Percentiles rank a stretch among this genome's conserved stretches.
Conservation (phyloP, 1,284 basidiomycete species). For the Lentinula novae-zelandiae region DNA sequence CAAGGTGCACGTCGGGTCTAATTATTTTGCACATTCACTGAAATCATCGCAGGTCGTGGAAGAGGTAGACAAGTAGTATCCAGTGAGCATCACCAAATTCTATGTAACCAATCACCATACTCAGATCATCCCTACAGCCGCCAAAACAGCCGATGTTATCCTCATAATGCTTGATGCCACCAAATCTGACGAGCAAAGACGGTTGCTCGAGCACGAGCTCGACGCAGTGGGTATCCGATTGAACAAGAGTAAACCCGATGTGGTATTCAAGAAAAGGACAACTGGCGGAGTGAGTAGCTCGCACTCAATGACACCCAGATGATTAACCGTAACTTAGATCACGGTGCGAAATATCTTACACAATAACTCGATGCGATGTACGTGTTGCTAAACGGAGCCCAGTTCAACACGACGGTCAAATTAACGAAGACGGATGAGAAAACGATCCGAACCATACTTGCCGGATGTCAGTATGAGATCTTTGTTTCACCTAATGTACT, state of each 20-base stretch:
- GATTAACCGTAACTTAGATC: constrained; percentile 33
- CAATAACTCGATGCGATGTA: background rate
- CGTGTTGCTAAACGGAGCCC: background rate
- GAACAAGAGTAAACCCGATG: constrained; percentile 87
- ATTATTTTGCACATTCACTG: background rate
- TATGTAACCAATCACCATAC: background rate
- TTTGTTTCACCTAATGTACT: background rate
- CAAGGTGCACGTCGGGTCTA: constrained; percentile 46
- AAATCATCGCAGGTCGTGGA: constrained; percentile 62
- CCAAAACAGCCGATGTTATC: constrained; percentile 95
- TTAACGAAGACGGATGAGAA: constrained; percentile 94
- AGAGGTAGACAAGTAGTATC: constrained; percentile 95
- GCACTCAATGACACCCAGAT: background rate
- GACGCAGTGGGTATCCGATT: constrained; percentile 96
- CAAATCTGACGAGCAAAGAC: constrained; percentile 91
- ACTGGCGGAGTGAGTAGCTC: constrained; percentile 78
- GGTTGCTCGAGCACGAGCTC: constrained; percentile 86
- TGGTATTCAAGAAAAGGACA: constrained; percentile 81
- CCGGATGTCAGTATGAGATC: constrained; percentile 59
- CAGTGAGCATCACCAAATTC: constrained; percentile 38
- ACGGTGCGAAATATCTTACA: constrained; percentile 34
- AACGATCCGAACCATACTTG: constrained; percentile 88
- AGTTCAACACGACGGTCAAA: constrained; percentile 90
- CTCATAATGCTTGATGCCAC: constrained; percentile 96
- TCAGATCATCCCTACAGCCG: constrained; percentile 41